These are phyloP conservation scores for Malassezia vespertilionis DNA, from an alignment of 1,284 basidiomycete genomes.

Conservation along the genomic window DNA sequence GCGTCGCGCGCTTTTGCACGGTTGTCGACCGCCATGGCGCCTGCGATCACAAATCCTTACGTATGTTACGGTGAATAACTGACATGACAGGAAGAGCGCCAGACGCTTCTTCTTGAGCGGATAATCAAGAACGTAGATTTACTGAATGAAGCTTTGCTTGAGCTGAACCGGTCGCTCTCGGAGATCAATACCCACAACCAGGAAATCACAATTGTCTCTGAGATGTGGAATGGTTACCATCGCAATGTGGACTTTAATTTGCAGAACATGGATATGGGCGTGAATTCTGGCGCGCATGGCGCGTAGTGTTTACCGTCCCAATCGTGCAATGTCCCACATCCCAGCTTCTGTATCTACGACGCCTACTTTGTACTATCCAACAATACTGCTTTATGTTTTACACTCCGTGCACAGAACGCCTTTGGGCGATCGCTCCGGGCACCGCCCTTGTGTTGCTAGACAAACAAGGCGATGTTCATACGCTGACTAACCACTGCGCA, in stretches of 20 bases:
- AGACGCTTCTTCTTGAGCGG: slow-evolving; percentile 73
- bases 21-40: slow-evolving; percentile 12
- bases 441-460: no score
- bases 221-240: slow-evolving; percentile 44
- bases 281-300: not conserved
- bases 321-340: no score
- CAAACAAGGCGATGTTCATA: no score
- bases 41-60: slow-evolving; percentile 18
- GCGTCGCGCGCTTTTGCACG: no score
- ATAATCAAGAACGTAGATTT: slow-evolving; percentile 78
- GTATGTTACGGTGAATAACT: slow-evolving; percentile 5
- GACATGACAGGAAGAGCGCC: slow-evolving; percentile 70
- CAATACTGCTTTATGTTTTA: no score
- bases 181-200: slow-evolving; percentile 45
- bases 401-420: no score
- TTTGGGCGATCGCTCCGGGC: no score
- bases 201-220: slow-evolving; percentile 35
- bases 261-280: slow-evolving; percentile 24
- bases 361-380: no score
- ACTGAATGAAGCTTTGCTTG: slow-evolving; percentile 49
- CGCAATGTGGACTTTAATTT: slow-evolving; percentile 44
- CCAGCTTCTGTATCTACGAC: no score
- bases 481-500: no score
- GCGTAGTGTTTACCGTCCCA: no score
- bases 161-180: slow-evolving; percentile 65